Conservation (phyloP, 768 basidiomycete genomes). For the Leccinum obscurum region DNA sequence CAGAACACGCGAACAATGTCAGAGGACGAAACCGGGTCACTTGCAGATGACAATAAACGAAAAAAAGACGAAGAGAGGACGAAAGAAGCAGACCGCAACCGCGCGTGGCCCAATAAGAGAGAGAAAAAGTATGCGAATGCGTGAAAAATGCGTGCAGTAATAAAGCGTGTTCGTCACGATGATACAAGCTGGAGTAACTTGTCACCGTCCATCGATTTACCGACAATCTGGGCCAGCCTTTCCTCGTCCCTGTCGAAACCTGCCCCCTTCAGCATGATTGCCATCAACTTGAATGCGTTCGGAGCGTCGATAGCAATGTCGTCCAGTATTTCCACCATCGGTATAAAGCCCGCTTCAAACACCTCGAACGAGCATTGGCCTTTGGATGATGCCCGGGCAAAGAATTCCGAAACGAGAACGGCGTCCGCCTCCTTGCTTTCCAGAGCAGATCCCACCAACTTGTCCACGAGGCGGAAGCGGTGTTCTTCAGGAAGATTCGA, state of each 20-base stretch:
- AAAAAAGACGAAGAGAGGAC: neutral
- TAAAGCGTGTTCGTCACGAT: constrained; percentile 28
- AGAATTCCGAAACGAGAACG: constrained; percentile 73
- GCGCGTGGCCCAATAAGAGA: constrained; percentile 12
- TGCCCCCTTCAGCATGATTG: constrained; percentile 70
- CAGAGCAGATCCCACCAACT: constrained; percentile 70
- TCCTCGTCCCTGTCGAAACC: constrained; percentile 59
- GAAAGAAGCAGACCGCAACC: constrained; percentile 11
- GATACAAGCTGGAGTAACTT: constrained; percentile 60
- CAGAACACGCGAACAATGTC: constrained; percentile 26
- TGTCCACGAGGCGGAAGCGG: constrained; percentile 68
- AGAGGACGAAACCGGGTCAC: constrained; percentile 22
- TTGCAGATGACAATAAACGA: constrained; percentile 6
- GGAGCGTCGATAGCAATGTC: constrained; percentile 92
- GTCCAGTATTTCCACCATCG: constrained; percentile 75
- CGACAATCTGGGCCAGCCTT: constrained; percentile 52
- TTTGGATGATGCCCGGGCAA: constrained; percentile 61
- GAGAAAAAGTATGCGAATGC: constrained; percentile 15
- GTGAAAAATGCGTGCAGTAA: constrained; percentile 17
- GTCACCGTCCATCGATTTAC: constrained; percentile 61
- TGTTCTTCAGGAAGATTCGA: constrained; percentile 64
- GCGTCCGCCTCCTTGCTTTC: constrained; percentile 84
- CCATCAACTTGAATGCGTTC: constrained; percentile 76
- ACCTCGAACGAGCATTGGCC: constrained; percentile 54
- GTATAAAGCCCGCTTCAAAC: constrained; percentile 75